These are phyloP conservation scores for Vitis amurensis DNA, from an alignment of 164 flowering plant genomes.

Conservation along the genomic window DNA sequence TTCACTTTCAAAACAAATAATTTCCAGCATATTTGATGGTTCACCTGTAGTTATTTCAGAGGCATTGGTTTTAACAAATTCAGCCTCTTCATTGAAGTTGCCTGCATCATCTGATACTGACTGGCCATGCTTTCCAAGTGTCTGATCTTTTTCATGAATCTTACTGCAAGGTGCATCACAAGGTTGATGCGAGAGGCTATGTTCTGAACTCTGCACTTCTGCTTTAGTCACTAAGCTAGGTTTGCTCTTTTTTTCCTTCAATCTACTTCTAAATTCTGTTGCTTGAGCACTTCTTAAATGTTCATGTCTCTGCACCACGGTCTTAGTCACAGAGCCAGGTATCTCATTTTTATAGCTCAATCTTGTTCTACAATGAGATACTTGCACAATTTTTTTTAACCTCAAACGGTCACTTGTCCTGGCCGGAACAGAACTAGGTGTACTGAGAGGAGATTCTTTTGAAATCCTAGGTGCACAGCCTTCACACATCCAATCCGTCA, in stretches of 20 bases:
- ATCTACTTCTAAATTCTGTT: too few relatives aligned
- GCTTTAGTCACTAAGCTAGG: not conserved
- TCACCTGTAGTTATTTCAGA: not conserved
- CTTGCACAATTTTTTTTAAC: not conserved
- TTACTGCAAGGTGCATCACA: not conserved
- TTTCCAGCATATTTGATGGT: not conserved
- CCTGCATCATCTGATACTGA: not conserved
- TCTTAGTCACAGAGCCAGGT: not conserved
- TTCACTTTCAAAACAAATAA: slow-evolving; percentile 14
- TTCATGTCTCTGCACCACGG: slow-evolving; percentile 3
- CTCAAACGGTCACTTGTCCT: slow-evolving; percentile 6
- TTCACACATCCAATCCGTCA: slow-evolving; percentile 43
- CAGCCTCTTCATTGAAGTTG: slow-evolving; percentile 14
- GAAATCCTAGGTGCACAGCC: slow-evolving; percentile 31
- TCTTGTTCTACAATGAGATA: not conserved
- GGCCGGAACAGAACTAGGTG: slow-evolving; percentile 4
- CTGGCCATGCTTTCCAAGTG: slow-evolving; percentile 1
- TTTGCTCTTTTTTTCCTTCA: not conserved
- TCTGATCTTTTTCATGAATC: slow-evolving; percentile 9
- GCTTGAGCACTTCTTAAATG: too few relatives aligned
- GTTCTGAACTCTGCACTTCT: slow-evolving; percentile 1
- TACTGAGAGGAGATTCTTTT: slow-evolving; percentile 3
- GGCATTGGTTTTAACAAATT: not conserved
- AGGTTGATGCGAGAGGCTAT: slow-evolving; percentile 1
- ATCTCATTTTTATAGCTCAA: not conserved